These are phyloP conservation scores for Nicotiana knightiana DNA, from an alignment of 257 asterid species.

Conservation along the genomic window DNA sequence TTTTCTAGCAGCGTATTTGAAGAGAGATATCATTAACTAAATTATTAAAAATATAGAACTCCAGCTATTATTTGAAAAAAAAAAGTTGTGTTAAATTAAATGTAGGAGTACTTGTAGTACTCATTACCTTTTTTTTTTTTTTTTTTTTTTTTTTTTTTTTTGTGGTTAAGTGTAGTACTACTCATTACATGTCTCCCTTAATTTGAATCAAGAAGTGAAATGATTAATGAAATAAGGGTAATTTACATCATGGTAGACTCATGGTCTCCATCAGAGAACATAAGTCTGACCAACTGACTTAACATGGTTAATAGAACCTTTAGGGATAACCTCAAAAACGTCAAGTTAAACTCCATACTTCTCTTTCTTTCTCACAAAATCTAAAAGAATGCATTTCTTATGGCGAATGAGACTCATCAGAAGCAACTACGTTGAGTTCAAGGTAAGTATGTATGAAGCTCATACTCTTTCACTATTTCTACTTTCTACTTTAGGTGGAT, in stretches of 20 bases:
- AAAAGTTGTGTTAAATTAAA: background rate
- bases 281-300: background rate
- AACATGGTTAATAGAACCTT: background rate
- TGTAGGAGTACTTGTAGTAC: background rate
- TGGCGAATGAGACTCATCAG: background rate
- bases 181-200: background rate
- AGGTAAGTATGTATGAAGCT: background rate
- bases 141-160: too few species aligned
- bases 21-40: background rate
- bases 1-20: background rate
- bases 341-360: background rate
- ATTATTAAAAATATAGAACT: background rate
- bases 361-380: background rate
- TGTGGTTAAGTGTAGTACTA: background rate
- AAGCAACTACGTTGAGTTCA: background rate
- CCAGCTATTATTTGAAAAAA: background rate
- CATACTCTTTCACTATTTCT: background rate
- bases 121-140: too few species aligned
- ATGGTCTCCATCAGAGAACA: background rate
- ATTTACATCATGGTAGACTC: background rate
- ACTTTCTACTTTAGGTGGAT: background rate
- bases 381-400: background rate
- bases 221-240: background rate
- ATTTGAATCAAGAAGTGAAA: background rate
- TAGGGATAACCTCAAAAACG: background rate